A percentile compares a stretch with the other conserved stretches of the same genome.
Evolutionary conservation across 176 grass and related monocot species (phyloP).

Genomic region (Oryza glumipatula): DNA sequence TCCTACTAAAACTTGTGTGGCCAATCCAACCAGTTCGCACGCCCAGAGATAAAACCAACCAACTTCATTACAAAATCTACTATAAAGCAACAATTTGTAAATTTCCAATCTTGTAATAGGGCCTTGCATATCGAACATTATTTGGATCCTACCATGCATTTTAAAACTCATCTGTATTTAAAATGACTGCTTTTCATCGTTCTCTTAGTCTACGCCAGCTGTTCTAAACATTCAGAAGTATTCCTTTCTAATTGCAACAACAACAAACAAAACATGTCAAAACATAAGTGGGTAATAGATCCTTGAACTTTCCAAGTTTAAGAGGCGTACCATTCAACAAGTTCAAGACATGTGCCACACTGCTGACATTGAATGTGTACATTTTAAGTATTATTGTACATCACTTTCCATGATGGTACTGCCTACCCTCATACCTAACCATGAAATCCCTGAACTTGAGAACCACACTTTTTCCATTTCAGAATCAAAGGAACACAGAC

Average conservation of each 20-base stretch:
- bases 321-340: background rate
- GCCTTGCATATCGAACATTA: background rate
- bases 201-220: background rate
- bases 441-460: background rate
- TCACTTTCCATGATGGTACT: background rate
- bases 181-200: background rate
- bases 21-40: background rate
- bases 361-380: background rate
- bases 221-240: background rate
- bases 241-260: background rate
- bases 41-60: background rate
- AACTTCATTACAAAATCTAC: background rate
- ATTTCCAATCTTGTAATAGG: background rate
- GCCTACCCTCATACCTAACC: background rate
- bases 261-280: background rate
- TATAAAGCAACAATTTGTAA: background rate
- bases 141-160: background rate
- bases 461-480: background rate
- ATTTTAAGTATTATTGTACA: background rate
- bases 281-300: background rate
- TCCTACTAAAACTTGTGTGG: background rate
- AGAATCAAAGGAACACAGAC: background rate
- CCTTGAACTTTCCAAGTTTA: background rate
- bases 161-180: background rate
- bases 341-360: background rate